Evolutionary conservation across 495 filamentous ascomycete genomes (phyloP), one percentile per base, ranked within the genome.

Genomic region (Penicillium lagena): DNA sequence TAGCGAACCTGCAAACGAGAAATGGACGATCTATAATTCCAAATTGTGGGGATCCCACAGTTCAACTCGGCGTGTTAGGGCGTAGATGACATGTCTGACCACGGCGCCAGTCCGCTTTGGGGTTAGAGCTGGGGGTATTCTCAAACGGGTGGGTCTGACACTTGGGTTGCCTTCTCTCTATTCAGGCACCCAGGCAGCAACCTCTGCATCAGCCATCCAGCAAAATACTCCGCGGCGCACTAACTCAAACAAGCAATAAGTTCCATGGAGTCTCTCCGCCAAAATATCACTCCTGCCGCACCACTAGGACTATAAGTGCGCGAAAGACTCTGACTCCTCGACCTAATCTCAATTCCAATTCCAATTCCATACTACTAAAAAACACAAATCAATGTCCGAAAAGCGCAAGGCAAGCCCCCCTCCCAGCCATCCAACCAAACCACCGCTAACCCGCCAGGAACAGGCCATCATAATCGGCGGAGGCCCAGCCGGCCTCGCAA

Each of bases 381-480:
- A 22, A 3, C 22, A 27, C 6, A 7, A 10, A 30, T 42, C 14
- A 8, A 53, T 55, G 39, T 22, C 49, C 13, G 38, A 40, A 31
- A 34, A 22, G 13, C 30, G 45, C 43, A 55, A 52, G 32, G 52
- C 49, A 48, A 40, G 27, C 39, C 11, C 12, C 11, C 31, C 8
- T n/a, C 39, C 37, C 17, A 28, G 22, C 8, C 43, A 8, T 22
- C 40, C 42, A 28, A 47, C 14, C 14, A 37, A 36, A 10, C 12
- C 42, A 28, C 13, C 9, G 22, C 22, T 22, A 22, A 22, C 22
- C 22, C 22, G 22, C 22, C 22, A 3, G 22, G 2, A 3, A 14
- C 31, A 59, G 56, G 53, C 50, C 37, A 64, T 82, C 13, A 72
- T 85, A 14, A 71, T 82, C 28, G 81, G 82, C 22, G 81, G 75